Evolutionary conservation across 306 rosid species (phyloP).

Genomic region (Styphnolobium japonicum): DNA sequence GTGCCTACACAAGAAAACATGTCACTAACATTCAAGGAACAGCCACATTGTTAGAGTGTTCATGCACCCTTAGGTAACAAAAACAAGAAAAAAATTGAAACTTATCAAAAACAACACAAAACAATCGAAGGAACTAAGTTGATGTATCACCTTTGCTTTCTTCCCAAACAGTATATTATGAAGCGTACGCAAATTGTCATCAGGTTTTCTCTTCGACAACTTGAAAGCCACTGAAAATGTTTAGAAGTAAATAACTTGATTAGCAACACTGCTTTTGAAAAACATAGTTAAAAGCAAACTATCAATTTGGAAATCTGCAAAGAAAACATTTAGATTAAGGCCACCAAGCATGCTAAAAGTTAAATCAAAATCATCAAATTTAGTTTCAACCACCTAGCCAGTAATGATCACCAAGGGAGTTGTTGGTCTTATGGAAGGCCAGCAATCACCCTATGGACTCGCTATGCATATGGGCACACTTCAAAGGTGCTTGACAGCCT

Average conservation of each 20-base stretch:
- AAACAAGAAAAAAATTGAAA: background rate
- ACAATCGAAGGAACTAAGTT: background rate
- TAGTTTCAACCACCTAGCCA: background rate
- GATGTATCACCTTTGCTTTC: conserved; percentile 61
- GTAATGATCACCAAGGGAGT: background rate
- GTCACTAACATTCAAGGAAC: conserved; percentile 11
- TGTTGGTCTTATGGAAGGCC: no score
- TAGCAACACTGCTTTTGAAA: conserved; percentile 12
- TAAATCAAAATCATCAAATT: background rate
- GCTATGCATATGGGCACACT: no score
- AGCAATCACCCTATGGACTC: no score
- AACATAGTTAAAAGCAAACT: background rate
- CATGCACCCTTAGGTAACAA: background rate
- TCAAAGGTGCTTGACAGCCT: no score
- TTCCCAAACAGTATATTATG: conserved; percentile 73
- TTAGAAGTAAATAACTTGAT: conserved; percentile 20
- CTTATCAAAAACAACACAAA: background rate
- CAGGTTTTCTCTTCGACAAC: conserved; percentile 80
- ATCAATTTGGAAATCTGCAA: background rate
- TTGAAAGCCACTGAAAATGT: conserved; percentile 74
- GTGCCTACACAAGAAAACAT: conserved; percentile 48
- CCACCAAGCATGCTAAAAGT: background rate
- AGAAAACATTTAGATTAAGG: background rate
- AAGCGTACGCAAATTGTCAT: conserved; percentile 71
- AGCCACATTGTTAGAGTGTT: background rate